phyloP scores from a whole-genome alignment of 495 filamentous ascomycete species.

The Tuber aestivum region DNA sequence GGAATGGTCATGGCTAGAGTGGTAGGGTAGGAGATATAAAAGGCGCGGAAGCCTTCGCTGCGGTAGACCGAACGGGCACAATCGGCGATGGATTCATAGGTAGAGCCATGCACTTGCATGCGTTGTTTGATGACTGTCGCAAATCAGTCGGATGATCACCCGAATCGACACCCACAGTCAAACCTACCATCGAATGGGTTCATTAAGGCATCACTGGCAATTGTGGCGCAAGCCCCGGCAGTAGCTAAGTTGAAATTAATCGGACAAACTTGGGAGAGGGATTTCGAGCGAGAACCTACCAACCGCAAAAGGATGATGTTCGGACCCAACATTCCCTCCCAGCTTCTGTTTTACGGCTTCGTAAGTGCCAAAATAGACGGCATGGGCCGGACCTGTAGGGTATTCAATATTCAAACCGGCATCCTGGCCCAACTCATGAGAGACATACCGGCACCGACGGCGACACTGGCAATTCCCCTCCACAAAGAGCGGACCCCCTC shows the following conservation, averaged over 20 bases:
- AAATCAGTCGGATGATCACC: constrained; percentile 1
- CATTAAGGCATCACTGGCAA: constrained; percentile 96
- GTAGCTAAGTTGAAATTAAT: constrained; percentile 53
- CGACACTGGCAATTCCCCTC: constrained; percentile 94
- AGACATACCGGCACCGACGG: constrained; percentile 80
- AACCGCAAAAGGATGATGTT: constrained; percentile 89
- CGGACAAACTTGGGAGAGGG: constrained; percentile 1
- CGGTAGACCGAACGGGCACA: constrained; percentile 82
- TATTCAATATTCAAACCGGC: background rate
- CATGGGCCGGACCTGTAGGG: constrained; percentile 78
- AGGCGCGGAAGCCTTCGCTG: constrained; percentile 80
- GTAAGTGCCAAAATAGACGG: constrained; percentile 97
- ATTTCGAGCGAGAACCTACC: constrained; percentile 51
- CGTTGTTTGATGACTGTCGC: constrained; percentile 90
- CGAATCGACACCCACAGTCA: background rate
- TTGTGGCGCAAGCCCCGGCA: constrained; percentile 89
- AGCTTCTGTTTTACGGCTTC: constrained; percentile 93
- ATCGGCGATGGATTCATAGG: constrained; percentile 73
- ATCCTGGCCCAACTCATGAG: constrained; percentile 12
- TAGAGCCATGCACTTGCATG: constrained; percentile 97
- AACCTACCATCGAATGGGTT: constrained; percentile 93
- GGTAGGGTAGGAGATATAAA: constrained; percentile 98
- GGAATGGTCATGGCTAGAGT: constrained; percentile 98
- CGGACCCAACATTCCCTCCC: constrained; percentile 74
- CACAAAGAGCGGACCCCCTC: constrained; percentile 89